Conservation (phyloP, 192 early-diverging fungal genomes). For the Lobosporangium transversale region DNA sequence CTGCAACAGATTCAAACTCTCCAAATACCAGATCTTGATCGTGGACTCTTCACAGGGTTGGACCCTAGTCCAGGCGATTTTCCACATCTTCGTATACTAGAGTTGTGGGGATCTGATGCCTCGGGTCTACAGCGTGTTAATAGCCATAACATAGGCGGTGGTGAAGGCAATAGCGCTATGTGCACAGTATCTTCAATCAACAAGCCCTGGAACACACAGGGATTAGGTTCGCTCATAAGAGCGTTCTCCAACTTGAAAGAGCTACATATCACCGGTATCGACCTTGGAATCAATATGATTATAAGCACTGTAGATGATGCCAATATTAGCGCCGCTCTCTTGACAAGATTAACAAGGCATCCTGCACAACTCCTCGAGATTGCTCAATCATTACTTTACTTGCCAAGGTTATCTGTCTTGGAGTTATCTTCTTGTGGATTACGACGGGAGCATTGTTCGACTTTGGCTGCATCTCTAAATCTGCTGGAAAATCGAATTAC, state of each 20-base stretch:
- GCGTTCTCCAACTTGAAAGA: conserved; percentile 19
- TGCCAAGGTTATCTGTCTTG: conserved; percentile 9
- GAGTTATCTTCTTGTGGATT: conserved; percentile 20
- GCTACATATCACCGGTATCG: conserved; percentile 16
- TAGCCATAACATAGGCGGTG: too few species aligned
- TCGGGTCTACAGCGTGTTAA: too few species aligned
- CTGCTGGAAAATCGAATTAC: conserved; percentile 17
- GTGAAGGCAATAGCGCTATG: too few species aligned
- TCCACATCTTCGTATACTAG: conserved; percentile 11
- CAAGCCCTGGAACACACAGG: not conserved
- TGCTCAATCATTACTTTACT: conserved; percentile 6
- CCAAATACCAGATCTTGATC: conserved; percentile 16
- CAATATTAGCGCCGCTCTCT: too few species aligned
- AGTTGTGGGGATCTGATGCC: conserved; percentile 19
- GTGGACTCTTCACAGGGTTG: not conserved
- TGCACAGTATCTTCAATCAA: not conserved
- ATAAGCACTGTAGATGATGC: too few species aligned
- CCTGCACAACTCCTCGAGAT: not conserved
- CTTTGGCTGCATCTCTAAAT: not conserved
- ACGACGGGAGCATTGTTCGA: conserved; percentile 1
- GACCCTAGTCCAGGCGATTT: conserved; percentile 15
- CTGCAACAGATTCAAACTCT: conserved; percentile 17
- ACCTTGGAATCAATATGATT: conserved; percentile 2
- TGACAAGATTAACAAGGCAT: too few species aligned
- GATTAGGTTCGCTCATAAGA: conserved; percentile 6